Evolutionary conservation across 805 yeast species (phyloP).

Genomic region (Scheffersomyces amazonensis): DNA sequence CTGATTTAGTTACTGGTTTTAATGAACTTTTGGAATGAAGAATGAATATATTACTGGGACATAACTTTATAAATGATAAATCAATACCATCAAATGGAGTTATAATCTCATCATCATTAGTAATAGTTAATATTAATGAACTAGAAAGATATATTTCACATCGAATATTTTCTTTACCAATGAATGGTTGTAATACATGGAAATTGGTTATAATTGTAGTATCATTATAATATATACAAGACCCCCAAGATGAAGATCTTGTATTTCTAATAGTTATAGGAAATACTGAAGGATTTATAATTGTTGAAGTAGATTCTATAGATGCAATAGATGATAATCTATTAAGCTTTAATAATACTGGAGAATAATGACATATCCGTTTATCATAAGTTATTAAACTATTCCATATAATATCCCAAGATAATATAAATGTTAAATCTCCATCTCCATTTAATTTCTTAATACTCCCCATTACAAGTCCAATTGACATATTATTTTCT

Average conservation of each 20-base stretch:
- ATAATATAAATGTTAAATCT: slow-evolving; percentile 31
- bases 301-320: not conserved
- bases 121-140: not conserved
- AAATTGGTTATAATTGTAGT: slow-evolving; percentile 36
- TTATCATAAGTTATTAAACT: not conserved
- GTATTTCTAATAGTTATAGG: not conserved
- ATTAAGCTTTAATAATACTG: not conserved
- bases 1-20: not conserved
- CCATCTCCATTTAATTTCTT: slow-evolving; percentile 44
- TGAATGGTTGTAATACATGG: slow-evolving; percentile 34
- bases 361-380: not conserved
- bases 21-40: not conserved
- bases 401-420: slow-evolving; percentile 21
- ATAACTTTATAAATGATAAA: slow-evolving; percentile 29
- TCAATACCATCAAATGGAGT: slow-evolving; percentile 34
- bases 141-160: not conserved
- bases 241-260: slow-evolving; percentile 36
- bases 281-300: not conserved
- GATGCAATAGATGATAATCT: not conserved
- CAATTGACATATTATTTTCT: slow-evolving; percentile 17
- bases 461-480: slow-evolving; percentile 38
- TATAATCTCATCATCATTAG: slow-evolving; percentile 17
- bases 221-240: slow-evolving; percentile 32
- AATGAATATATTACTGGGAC: not conserved
- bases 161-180: not conserved